A percentile compares a stretch with the other conserved stretches of the same genome.
These are phyloP conservation scores for Aspergillus neoniger DNA, from an alignment of 2,329 filamentous ascomycete genomes.

Conservation along the genomic window DNA sequence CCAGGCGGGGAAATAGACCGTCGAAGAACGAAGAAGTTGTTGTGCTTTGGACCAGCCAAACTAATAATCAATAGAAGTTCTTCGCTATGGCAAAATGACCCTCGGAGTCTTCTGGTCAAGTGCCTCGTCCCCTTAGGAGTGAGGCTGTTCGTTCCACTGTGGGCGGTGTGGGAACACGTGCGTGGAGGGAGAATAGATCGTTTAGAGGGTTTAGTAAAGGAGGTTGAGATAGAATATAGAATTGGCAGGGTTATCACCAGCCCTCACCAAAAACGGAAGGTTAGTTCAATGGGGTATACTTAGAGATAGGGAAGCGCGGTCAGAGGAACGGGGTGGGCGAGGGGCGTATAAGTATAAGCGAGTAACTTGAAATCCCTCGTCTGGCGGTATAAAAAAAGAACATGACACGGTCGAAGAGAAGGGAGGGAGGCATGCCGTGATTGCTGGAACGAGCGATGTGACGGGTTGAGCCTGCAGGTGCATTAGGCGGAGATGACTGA, in stretches of 20 bases:
- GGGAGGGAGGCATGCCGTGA: slow-evolving; percentile 8
- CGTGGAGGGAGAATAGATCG: too few species aligned
- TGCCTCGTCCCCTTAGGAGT: background rate
- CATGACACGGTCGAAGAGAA: slow-evolving; percentile 13
- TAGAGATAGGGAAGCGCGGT: background rate
- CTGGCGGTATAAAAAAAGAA: slow-evolving; percentile 16
- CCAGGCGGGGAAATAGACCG: background rate
- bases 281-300: background rate
- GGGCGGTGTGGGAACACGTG: too few species aligned
- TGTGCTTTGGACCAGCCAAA: background rate
- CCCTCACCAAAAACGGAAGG: background rate
- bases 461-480: slow-evolving; percentile 21
- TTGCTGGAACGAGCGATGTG: slow-evolving; percentile 18
- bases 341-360: slow-evolving; percentile 20
- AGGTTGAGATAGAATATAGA: background rate
- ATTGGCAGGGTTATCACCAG: background rate
- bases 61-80: too few species aligned
- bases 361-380: background rate
- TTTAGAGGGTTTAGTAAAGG: background rate
- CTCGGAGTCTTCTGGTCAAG: too few species aligned
- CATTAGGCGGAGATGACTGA: slow-evolving; percentile 16
- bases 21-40: background rate
- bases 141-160: too few species aligned
- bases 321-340: slow-evolving; percentile 10
- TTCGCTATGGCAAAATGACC: too few species aligned